These are phyloP conservation scores for Mycosphaerella arachidis DNA, from an alignment of 2,329 filamentous ascomycete genomes.

Conservation along the genomic window DNA sequence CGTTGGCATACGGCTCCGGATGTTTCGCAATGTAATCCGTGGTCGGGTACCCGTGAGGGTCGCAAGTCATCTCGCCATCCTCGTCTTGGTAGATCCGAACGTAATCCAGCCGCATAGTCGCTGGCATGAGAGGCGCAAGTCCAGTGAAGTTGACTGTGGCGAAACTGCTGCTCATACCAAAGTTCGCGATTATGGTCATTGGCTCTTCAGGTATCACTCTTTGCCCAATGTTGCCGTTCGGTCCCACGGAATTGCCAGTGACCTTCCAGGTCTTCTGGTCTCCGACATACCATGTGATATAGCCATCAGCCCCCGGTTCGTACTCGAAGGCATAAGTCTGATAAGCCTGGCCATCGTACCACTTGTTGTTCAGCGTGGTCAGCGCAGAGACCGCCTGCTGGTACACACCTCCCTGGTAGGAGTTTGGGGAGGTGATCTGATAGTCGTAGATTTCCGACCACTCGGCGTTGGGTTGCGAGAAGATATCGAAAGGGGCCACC, in stretches of 20 bases:
- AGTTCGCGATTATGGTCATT: conserved; percentile 63
- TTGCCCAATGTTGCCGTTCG: conserved; percentile 66
- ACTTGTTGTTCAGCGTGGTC: conserved; percentile 59
- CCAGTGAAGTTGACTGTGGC: conserved; percentile 57
- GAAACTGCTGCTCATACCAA: conserved; percentile 66
- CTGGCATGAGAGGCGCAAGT: conserved; percentile 54
- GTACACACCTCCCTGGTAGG: conserved; percentile 57
- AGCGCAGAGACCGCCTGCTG: conserved; percentile 61
- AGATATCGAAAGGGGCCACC: conserved; percentile 65
- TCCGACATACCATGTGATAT: conserved; percentile 66
- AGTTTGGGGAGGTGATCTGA: conserved; percentile 53
- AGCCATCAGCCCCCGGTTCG: conserved; percentile 54
- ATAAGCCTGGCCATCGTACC: conserved; percentile 62
- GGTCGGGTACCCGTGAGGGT: conserved; percentile 62
- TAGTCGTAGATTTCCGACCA: conserved; percentile 63
- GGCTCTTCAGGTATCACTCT: conserved; percentile 63
- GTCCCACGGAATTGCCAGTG: conserved; percentile 55
- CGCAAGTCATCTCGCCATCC: conserved; percentile 56
- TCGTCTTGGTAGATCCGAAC: conserved; percentile 66
- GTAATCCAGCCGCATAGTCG: conserved; percentile 64
- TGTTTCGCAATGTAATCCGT: conserved; percentile 63
- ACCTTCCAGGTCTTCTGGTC: conserved; percentile 61
- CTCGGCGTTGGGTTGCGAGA: conserved; percentile 58
- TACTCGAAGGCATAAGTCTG: conserved; percentile 63
- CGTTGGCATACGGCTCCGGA: conserved; percentile 57